Conservation (phyloP, 2,329 filamentous ascomycete genomes). For the Colletotrichum sp. region DNA sequence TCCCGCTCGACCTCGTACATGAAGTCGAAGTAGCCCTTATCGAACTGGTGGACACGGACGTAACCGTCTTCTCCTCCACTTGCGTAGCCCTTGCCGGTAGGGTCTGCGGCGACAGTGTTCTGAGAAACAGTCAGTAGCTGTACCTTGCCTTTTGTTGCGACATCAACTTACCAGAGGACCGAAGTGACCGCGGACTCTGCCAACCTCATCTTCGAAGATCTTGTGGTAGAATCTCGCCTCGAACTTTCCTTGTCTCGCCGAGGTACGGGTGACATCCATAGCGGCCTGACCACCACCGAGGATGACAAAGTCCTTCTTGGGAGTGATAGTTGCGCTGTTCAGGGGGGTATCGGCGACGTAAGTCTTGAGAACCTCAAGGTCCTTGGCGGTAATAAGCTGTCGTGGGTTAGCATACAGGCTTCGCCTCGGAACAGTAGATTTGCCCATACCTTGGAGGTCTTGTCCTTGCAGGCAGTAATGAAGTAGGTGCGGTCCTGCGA, state of each 20-base stretch:
- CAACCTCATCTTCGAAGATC: constrained; percentile 98
- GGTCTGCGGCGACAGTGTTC: constrained; percentile 95
- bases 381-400: constrained; percentile 80
- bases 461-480: constrained; percentile 98
- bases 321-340: constrained; percentile 92
- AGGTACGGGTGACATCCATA: constrained; percentile 97
- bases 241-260: constrained; percentile 96
- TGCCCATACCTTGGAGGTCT: constrained; percentile 78
- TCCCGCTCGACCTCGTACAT: constrained; percentile 98
- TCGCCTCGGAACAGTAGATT: not conserved
- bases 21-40: constrained; percentile 99
- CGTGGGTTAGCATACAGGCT: not conserved
- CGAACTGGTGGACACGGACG: constrained; percentile 97
- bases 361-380: constrained; percentile 92
- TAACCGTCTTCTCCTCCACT: constrained; percentile 98
- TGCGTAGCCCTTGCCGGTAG: constrained; percentile 89
- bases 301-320: constrained; percentile 97
- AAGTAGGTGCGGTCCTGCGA: constrained; percentile 94
- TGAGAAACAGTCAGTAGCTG: constrained; percentile 25
- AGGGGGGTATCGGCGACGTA: constrained; percentile 92
- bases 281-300: constrained; percentile 97
- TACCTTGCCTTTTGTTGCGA: not conserved
- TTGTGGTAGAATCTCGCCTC: constrained; percentile 99
- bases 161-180: constrained; percentile 71
- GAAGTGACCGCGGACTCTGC: constrained; percentile 95